Evolutionary conservation across 2,329 filamentous ascomycete genomes (phyloP).

Genomic region (Aspergillus jensenii): DNA sequence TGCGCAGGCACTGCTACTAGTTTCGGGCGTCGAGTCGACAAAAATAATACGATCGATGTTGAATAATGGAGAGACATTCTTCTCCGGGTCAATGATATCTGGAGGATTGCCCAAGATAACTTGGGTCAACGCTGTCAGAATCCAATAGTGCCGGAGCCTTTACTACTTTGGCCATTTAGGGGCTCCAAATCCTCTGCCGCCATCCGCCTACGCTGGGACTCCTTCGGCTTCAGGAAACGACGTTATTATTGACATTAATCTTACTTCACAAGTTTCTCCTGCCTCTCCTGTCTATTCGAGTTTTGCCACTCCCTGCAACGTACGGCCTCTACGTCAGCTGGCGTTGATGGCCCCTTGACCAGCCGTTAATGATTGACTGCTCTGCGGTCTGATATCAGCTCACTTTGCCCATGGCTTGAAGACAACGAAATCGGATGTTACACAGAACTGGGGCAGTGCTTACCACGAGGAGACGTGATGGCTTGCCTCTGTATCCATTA

Average conservation of each 20-base stretch:
- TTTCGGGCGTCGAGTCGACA: constrained; percentile 7
- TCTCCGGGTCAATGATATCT: background rate
- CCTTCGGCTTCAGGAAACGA: background rate
- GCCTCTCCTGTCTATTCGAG: background rate
- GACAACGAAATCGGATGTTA: background rate
- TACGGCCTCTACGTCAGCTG: constrained; percentile 4
- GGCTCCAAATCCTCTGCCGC: constrained; percentile 14
- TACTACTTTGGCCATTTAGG: constrained; percentile 14
- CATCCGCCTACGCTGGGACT: background rate
- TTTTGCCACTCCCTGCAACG: background rate
- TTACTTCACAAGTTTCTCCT: background rate
- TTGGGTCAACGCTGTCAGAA: constrained; percentile 19
- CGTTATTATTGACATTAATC: background rate
- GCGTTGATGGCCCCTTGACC: background rate
- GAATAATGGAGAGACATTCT: background rate
- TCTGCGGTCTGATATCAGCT: background rate
- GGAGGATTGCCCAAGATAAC: constrained; percentile 1
- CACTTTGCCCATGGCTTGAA: background rate
- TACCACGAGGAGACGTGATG: background rate
- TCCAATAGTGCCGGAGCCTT: constrained; percentile 24
- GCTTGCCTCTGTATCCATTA: background rate
- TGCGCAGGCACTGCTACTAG: constrained; percentile 11
- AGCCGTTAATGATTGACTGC: background rate
- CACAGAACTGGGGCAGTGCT: constrained; percentile 7
- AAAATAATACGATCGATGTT: background rate